Evolutionary conservation across 163 green algal species (phyloP).

Genomic region (Scenedesmus sp.): DNA sequence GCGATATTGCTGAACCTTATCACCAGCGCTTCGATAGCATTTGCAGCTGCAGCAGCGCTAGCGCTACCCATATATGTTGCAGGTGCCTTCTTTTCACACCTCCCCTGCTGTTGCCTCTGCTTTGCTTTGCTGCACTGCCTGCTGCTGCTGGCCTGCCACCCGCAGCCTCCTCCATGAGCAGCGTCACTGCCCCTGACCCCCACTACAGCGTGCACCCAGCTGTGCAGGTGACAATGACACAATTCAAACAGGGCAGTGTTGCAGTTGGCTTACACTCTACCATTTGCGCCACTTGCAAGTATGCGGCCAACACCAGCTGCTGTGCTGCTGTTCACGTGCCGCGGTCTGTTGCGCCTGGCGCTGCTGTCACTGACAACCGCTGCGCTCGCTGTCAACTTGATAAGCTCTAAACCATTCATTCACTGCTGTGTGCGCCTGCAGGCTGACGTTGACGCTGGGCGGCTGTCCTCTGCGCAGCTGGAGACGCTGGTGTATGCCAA

Average conservation of each 20-base stretch:
- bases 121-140: neutral
- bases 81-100: no score
- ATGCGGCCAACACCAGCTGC: neutral
- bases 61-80: no score
- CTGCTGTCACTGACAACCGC: neutral
- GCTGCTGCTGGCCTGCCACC: neutral
- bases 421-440: constrained; percentile 37
- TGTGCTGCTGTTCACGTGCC: neutral
- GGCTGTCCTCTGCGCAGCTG: constrained; percentile 73
- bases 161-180: constrained; percentile 66
- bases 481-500: constrained; percentile 81
- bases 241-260: no score
- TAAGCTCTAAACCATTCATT: no score
- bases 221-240: neutral
- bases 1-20: no score
- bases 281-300: neutral
- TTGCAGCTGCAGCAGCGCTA: no score
- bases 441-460: constrained; percentile 52
- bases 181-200: constrained; percentile 75
- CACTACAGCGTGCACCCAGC: constrained; percentile 65
- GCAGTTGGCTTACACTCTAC: no score
- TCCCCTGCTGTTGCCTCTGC: no score
- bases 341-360: neutral
- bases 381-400: no score
- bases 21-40: no score